These are phyloP conservation scores for Talaromyces liani DNA, from an alignment of 495 filamentous ascomycete genomes.

Conservation along the genomic window DNA sequence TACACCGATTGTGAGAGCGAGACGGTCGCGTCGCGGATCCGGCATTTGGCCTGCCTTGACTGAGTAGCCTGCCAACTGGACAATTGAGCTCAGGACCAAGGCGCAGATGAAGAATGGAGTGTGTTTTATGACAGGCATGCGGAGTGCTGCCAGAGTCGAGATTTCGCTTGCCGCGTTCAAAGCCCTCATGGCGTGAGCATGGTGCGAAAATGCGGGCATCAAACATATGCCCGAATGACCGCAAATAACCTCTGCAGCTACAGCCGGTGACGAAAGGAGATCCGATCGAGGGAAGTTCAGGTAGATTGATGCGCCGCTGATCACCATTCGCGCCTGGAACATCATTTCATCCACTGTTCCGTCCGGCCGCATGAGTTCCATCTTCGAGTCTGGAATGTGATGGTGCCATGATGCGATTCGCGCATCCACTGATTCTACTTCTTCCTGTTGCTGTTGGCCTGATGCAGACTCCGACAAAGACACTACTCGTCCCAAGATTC, in stretches of 20 bases:
- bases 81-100: constrained; percentile 52
- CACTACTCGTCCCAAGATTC: constrained; percentile 71
- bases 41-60: constrained; percentile 64
- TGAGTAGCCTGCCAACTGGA: constrained; percentile 56
- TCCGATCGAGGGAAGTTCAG: constrained; percentile 44
- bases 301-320: constrained; percentile 48
- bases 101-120: constrained; percentile 88
- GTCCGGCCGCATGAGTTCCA: constrained; percentile 58
- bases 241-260: constrained; percentile 42
- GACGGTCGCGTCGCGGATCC: constrained; percentile 63
- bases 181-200: constrained; percentile 71
- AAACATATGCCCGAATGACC: constrained; percentile 37
- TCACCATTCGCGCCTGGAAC: constrained; percentile 85
- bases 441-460: constrained; percentile 38
- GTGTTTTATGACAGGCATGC: constrained; percentile 63
- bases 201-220: constrained; percentile 45
- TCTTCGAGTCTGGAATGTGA: constrained; percentile 70
- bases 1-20: constrained; percentile 74
- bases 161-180: constrained; percentile 71
- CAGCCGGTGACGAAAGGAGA: constrained; percentile 38
- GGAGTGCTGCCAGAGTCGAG: constrained; percentile 69
- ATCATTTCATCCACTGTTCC: constrained; percentile 76
- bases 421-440: constrained; percentile 56
- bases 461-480: constrained; percentile 28
- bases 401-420: constrained; percentile 76